Base-by-base conservation (phyloP, 768 basidiomycete species). In the Melanogaster broomeanus region DNA sequence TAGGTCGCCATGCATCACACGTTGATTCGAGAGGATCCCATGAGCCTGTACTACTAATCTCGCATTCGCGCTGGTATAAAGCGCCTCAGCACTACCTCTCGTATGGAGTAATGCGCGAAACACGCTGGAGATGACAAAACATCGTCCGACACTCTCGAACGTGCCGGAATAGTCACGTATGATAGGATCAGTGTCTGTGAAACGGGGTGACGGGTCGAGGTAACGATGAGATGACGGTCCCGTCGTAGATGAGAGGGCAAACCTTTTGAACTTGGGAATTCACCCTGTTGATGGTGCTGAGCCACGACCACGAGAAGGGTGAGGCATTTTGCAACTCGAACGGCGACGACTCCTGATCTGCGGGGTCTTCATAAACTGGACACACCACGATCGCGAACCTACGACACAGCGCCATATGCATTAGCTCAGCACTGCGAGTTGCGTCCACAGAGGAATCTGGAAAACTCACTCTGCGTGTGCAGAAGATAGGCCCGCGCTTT, bases 231-330 rank as follows among this genome's bases (percentile, higher is more conserved):
- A 46, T 21, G 33, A 11, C 24, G 16, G 8, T 21, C 44, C 41
- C 6, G 10, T 11, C 16, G 11, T 7, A 41, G 15, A 8, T 22
- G 11, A 46, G 22, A 33, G 15, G 40, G 52, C 58, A 22, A 21
- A 92, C 96, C 83, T 99, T 99, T 72, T 94, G 93, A 4, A 98
- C 96, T 65, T 97, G 93, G 0, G 92, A 86, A 67, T 96, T 98
- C 12, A 98, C 96, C 33, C 97, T 84, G 65, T 97, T 98, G 55
- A 99, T 82, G 1, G 97, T 99, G 70, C 92, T 93, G 25, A 99
- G 79, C 95, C 94, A 98, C 12, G 90, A 81, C 97, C 97, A 99
- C 10, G 86, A 75, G 62, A 91, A 90, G 2, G 90, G 89, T 18
- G 79, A 72, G 2, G 81, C 70, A 48, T 91, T 89, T 52, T 81